Conservation (phyloP, 129 eudicot species). For the Heracleum sosnowskyi region DNA sequence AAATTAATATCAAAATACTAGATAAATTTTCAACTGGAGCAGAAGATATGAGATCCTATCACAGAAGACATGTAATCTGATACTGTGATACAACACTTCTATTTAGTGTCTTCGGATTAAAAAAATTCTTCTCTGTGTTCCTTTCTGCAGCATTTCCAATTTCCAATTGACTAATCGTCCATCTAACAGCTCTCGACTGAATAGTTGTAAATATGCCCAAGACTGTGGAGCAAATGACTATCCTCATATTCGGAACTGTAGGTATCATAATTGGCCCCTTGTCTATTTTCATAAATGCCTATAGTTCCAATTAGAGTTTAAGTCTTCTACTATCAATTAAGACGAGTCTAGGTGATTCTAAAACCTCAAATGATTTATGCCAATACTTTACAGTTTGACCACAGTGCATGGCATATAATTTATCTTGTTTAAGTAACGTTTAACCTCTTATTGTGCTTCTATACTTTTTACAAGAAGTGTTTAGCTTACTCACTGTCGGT, state of each 20-base stretch:
- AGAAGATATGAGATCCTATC: background rate
- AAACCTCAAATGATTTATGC: background rate
- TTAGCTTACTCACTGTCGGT: background rate
- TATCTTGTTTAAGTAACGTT: background rate
- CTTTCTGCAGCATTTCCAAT: too few species aligned
- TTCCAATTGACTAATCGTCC: too few species aligned
- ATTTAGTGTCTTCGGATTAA: background rate
- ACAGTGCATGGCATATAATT: background rate
- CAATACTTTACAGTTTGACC: background rate
- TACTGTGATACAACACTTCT: background rate
- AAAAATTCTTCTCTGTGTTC: too few species aligned
- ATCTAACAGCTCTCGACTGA: too few species aligned
- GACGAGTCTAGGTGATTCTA: background rate
- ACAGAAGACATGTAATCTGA: background rate
- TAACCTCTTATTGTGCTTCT: background rate
- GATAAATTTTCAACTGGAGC: too few species aligned
- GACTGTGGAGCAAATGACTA: background rate
- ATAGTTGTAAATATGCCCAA: background rate
- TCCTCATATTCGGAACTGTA: too few species aligned
- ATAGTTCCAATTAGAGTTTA: background rate
- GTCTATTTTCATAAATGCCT: too few species aligned
- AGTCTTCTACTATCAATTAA: too few species aligned
- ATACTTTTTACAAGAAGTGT: background rate
- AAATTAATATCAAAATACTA: too few species aligned
- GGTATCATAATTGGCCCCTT: too few species aligned